A percentile compares a stretch with the other conserved stretches of the same genome.
phyloP scores from a whole-genome alignment of 345 rosid species.

The Aurinia saxatilis region DNA sequence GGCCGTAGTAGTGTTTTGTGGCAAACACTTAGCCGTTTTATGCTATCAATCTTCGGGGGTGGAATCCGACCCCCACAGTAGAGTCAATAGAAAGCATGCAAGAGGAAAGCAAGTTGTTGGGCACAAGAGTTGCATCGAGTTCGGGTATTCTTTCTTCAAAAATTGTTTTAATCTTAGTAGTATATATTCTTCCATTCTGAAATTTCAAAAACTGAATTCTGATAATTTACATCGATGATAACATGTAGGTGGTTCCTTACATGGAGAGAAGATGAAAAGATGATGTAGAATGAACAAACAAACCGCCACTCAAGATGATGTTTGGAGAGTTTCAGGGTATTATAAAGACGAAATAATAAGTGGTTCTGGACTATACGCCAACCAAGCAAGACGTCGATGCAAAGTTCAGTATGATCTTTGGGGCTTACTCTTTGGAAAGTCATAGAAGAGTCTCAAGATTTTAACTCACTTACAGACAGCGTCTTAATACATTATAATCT shows the following conservation, averaged over 20 bases:
- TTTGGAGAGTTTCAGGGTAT: not conserved
- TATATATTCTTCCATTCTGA: not conserved
- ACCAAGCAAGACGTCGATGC: conserved; percentile 2
- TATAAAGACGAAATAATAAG: not conserved
- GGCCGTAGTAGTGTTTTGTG: too few relatives aligned
- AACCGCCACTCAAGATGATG: not conserved
- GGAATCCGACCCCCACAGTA: too few relatives aligned
- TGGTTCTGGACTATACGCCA: not conserved
- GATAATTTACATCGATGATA: not conserved
- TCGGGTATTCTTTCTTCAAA: conserved; percentile 17
- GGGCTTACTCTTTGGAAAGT: too few relatives aligned
- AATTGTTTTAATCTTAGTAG: not conserved
- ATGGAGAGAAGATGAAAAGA: conserved; percentile 9
- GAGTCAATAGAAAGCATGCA: conserved; percentile 19
- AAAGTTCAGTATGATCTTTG: too few relatives aligned
- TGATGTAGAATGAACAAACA: not conserved
- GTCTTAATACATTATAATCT: not conserved
- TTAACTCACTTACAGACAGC: not conserved
- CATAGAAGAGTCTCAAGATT: too few relatives aligned
- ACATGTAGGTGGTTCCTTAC: conserved; percentile 16
- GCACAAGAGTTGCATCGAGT: conserved; percentile 19
- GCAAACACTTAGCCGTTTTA: too few relatives aligned
- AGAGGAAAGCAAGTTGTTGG: conserved; percentile 32
- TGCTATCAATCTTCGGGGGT: too few relatives aligned
- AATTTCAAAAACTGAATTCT: not conserved